These are phyloP conservation scores for Trichoderma lentiforme DNA, from an alignment of 2,329 filamentous ascomycete species.

Conservation along the genomic window DNA sequence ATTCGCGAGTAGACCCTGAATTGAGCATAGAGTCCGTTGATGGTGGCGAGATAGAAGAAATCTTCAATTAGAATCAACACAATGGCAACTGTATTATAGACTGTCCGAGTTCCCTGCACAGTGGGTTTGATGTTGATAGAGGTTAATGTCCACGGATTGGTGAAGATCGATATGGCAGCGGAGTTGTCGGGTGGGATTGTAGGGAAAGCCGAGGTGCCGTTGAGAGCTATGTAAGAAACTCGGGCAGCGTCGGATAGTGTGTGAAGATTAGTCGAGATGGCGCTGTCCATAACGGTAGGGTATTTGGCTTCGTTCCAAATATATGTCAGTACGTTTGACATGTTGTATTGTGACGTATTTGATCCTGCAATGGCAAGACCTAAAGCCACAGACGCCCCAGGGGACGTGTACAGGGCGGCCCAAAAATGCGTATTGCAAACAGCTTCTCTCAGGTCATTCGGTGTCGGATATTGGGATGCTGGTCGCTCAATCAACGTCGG, in stretches of 20 bases:
- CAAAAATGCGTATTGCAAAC: constrained; percentile 23
- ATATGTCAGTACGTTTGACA: constrained; percentile 20
- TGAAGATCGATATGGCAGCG: constrained; percentile 21
- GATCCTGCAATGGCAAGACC: constrained; percentile 17
- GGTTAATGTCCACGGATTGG: constrained; percentile 24
- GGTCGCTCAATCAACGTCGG: constrained; percentile 22
- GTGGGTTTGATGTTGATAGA: constrained; percentile 25
- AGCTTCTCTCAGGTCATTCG: constrained; percentile 11
- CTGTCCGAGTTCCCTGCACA: constrained; percentile 24
- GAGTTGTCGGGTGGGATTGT: constrained; percentile 18
- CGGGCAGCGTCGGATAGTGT: constrained; percentile 19
- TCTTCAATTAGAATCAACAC: constrained; percentile 26
- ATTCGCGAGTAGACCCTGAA: constrained; percentile 24
- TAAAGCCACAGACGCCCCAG: constrained; percentile 19
- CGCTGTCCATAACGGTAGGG: constrained; percentile 18
- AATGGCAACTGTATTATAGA: constrained; percentile 27
- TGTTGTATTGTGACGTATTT: constrained; percentile 19
- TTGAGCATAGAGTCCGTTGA: constrained; percentile 25
- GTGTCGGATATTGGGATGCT: constrained; percentile 15
- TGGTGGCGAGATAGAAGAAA: constrained; percentile 25
- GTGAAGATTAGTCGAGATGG: constrained; percentile 19
- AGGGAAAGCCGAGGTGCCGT: constrained; percentile 21
- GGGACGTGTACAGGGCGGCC: constrained; percentile 22
- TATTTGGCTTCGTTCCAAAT: constrained; percentile 25
- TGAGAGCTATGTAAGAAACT: constrained; percentile 19